Conservation (phyloP, 1,284 basidiomycete species). For the Boletus sp. region DNA sequence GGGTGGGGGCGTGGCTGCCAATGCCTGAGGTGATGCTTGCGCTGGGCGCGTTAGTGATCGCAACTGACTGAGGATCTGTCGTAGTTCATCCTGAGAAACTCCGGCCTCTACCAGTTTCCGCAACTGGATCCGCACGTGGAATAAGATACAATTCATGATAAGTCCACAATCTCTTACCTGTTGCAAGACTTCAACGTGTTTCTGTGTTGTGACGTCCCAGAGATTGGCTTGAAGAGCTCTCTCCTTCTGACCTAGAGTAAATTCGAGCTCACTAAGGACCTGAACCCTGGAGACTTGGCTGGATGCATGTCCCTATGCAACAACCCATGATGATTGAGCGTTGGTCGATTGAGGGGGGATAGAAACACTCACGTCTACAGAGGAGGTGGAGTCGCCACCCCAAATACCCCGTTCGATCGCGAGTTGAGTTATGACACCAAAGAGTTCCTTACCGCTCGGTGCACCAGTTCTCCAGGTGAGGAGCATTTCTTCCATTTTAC, state of each 20-base stretch:
- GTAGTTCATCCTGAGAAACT: conserved; percentile 77
- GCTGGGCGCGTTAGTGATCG: conserved; percentile 57
- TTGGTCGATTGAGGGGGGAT: not conserved
- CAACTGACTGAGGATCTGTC: conserved; percentile 77
- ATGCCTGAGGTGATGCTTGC: conserved; percentile 38
- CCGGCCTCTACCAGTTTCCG: conserved; percentile 75
- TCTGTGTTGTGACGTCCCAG: conserved; percentile 60
- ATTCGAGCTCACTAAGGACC: conserved; percentile 78
- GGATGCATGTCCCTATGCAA: conserved; percentile 33
- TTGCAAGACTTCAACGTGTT: conserved; percentile 67
- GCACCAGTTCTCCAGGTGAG: conserved; percentile 88
- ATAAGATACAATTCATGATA: conserved; percentile 7
- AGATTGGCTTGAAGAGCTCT: conserved; percentile 63
- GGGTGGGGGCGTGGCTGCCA: conserved; percentile 17
- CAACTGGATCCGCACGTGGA: conserved; percentile 47
- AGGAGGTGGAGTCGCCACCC: conserved; percentile 53
- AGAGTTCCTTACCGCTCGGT: conserved; percentile 77
- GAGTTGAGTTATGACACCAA: conserved; percentile 70
- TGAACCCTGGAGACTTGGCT: conserved; percentile 64
- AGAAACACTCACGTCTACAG: conserved; percentile 31
- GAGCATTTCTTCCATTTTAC: conserved; percentile 96
- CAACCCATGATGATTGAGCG: not conserved
- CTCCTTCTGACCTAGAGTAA: conserved; percentile 73
- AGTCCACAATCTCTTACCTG: conserved; percentile 52
- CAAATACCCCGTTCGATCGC: conserved; percentile 78